phyloP scores from a whole-genome alignment of 116 monocot species.

The Iris pallida region DNA sequence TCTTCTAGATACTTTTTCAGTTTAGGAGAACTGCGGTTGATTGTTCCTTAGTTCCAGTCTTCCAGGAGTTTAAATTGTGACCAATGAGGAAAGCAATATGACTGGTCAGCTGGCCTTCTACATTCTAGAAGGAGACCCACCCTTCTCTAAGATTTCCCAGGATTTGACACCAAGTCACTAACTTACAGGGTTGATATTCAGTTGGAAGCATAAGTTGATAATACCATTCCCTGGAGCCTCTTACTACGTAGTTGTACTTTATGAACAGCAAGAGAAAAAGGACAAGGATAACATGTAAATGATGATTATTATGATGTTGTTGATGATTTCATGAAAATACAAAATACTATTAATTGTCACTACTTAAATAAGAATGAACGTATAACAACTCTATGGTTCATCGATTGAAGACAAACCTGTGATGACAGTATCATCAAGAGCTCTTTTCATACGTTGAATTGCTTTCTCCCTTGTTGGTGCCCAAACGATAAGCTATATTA shows the following conservation, averaged over 20 bases:
- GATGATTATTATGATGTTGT: neutral
- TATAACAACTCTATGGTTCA: conserved; percentile 2
- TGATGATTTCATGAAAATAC: neutral
- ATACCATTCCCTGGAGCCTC: no score
- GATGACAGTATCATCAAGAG: conserved; percentile 80
- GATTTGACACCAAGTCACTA: no score
- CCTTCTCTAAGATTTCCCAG: no score
- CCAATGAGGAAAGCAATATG: no score
- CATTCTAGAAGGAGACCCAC: no score
- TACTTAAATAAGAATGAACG: neutral
- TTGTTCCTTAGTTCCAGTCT: no score
- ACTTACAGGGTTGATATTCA: no score
- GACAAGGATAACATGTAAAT: neutral
- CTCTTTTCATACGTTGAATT: conserved; percentile 96
- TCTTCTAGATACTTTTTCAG: no score
- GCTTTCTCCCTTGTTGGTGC: conserved; percentile 93
- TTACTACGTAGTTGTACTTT: neutral
- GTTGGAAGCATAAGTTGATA: no score
- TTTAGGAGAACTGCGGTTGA: no score
- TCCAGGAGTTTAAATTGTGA: no score
- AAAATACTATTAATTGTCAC: neutral
- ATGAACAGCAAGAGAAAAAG: neutral
- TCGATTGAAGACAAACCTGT: conserved; percentile 41
- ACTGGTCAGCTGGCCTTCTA: no score
- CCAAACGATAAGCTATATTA: conserved; percentile 86